Conservation (phyloP, 83 land plant species). For the Isoetes engelmannii region DNA sequence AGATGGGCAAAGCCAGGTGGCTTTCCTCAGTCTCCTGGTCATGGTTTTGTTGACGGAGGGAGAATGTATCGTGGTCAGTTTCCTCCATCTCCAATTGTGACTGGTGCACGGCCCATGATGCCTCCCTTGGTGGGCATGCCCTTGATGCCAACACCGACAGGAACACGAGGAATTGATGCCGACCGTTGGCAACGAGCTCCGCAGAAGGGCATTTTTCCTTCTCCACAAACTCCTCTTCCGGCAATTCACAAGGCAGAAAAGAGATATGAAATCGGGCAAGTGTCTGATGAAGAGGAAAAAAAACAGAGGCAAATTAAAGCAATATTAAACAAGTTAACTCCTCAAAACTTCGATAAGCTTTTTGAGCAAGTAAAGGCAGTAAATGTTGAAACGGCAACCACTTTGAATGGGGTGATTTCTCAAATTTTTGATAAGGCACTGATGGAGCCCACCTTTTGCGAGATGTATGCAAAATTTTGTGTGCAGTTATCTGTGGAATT, state of each 20-base stretch:
- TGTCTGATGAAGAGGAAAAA: conserved; percentile 73
- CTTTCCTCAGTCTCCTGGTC: conserved; percentile 17
- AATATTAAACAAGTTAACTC: conserved; percentile 88
- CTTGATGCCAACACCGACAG: too few relatives aligned
- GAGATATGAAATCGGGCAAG: conserved; percentile 71
- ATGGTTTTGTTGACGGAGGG: conserved; percentile 30
- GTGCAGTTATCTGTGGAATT: conserved; percentile 54
- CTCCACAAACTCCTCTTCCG: conserved; percentile 52
- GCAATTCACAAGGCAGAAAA: conserved; percentile 81
- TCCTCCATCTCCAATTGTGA: too few relatives aligned
- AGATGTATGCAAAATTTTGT: conserved; percentile 93
- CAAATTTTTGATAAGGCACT: conserved; percentile 95
- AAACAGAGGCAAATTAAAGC: conserved; percentile 84
- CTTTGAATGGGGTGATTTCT: conserved; percentile 82
- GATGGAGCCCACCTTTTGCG: conserved; percentile 93
- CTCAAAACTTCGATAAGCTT: conserved; percentile 86
- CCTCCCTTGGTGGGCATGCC: too few relatives aligned
- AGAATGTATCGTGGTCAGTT: conserved; percentile 37
- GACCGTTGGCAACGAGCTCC: conserved; percentile 79
- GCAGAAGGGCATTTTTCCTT: conserved; percentile 49
- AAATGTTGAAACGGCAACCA: conserved; percentile 60
- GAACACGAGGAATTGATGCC: conserved; percentile 48
- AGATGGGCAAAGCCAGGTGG: conserved; percentile 54
- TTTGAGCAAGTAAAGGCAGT: conserved; percentile 80
- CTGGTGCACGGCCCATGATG: too few relatives aligned